A percentile compares a stretch with the other conserved stretches of the same genome.
Evolutionary conservation across 163 green algal species (phyloP).

Genomic region (Scenedesmus sp.): DNA sequence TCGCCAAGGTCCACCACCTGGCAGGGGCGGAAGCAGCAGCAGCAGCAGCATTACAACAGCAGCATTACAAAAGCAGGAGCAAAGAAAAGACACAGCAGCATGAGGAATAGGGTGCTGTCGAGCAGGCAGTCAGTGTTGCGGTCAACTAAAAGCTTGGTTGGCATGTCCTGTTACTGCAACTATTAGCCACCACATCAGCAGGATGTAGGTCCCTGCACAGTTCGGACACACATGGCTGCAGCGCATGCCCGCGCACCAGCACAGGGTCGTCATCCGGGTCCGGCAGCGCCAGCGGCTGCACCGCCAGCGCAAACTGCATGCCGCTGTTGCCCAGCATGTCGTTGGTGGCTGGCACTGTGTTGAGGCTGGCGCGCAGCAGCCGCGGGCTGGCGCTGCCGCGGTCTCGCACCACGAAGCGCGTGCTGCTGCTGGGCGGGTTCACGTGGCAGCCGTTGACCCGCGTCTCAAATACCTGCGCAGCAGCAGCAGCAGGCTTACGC

Average conservation of each 20-base stretch:
- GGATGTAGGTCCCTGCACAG: not conserved
- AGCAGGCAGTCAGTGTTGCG: too few species aligned
- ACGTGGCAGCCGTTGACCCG: conserved; percentile 64
- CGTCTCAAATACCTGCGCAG: conserved; percentile 76
- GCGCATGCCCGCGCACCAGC: conserved; percentile 56
- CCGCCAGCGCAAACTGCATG: conserved; percentile 88
- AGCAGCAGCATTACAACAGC: not conserved
- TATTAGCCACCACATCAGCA: not conserved
- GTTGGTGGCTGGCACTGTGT: conserved; percentile 78
- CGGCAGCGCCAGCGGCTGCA: conserved; percentile 85
- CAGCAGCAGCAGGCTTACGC: not conserved
- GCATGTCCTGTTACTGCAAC: not conserved
- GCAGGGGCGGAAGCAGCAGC: not conserved
- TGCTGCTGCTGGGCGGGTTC: conserved; percentile 70
- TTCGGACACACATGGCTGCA: not conserved
- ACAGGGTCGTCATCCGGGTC: conserved; percentile 83
- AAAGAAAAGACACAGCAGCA: not conserved
- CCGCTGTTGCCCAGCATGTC: conserved; percentile 76
- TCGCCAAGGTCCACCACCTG: conserved; percentile 89
- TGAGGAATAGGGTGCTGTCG: not conserved
- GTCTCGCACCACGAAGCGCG: conserved; percentile 76
- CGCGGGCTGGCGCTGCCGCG: conserved; percentile 81
- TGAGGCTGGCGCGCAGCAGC: conserved; percentile 85
- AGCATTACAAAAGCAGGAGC: not conserved
- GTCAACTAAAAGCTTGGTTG: not conserved